Base-by-base conservation (phyloP, 768 basidiomycete species). In the Suillus hirtellus region DNA sequence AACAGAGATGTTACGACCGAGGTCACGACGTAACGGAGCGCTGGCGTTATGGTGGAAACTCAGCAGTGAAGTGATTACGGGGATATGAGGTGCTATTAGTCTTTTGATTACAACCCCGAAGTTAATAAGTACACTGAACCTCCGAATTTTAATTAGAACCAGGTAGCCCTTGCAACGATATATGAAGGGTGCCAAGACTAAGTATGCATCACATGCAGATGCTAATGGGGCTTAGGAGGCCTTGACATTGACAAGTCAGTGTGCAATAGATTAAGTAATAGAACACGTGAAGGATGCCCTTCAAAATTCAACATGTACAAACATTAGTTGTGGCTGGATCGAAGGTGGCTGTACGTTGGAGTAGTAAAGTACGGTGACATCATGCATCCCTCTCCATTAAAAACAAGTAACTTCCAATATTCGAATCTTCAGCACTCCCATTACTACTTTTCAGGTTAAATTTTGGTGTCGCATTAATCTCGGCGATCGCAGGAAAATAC, bases 221-320 rank as follows among this genome's bases (percentile, higher is more conserved):
- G 31, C 5, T 31, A 31, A 31, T 31, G 31, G 31, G 31, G 31
- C 31, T 31, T 31, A 6, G 31, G 31, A 31, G 5, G 31, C 31
- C 4, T 31, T 2, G 31, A 31, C 27, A 27, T 31, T 31, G 31
- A 31, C 31, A 31, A 31, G 31, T 31, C 31, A 31, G 27, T 27
- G 31, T 31, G 31, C 31, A 0, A 31, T 31, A 31, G 4, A 4
- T 31, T 31, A 31, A 31, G 31, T 31, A 31, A 31, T 31, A 19
- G 8, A 43, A 19, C 43, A 43, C 42, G 42, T 43, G 15, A 42
- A 17, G 15, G 15, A 6, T 17, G 40, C 15, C 8, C 27, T 34
- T 53, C 34, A 19, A 31, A 53, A 53, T 53, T 53, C 52, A 53
- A 34, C 52, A 53, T 34, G 31, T 53, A 53, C 52, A 53, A 34